A percentile compares a stretch with the other conserved stretches of the same genome.
Evolutionary conservation across 192 early-diverging fungal genomes (phyloP).

Genomic region (Coemansia sp.): DNA sequence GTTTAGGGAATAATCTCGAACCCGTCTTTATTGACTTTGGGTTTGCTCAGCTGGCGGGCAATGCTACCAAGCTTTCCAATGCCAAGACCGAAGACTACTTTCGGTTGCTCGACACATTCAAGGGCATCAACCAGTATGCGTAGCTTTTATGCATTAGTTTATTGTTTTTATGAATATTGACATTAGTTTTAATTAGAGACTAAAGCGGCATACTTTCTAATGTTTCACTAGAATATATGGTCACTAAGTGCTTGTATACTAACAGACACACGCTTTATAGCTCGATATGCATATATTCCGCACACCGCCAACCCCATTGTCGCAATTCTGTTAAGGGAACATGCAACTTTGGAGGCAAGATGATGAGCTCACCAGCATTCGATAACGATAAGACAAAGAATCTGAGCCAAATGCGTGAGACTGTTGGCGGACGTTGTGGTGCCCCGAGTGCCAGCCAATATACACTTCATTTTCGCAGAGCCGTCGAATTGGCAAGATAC

Average conservation of each 20-base stretch:
- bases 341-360: neutral
- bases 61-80: neutral
- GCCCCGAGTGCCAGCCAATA: no score
- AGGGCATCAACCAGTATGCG: neutral
- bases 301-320: neutral
- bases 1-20: neutral
- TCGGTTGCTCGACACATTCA: neutral
- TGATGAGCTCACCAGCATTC: neutral
- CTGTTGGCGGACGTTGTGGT: neutral
- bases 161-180: no score
- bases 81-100: neutral
- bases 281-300: no score
- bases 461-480: no score
- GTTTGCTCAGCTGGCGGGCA: neutral
- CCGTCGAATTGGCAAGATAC: no score
- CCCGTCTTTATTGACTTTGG: conserved; percentile 14
- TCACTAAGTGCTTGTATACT: no score
- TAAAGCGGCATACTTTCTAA: no score
- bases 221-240: no score
- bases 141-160: neutral
- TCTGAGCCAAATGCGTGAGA: neutral
- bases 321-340: neutral
- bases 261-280: no score
- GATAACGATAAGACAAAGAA: neutral
- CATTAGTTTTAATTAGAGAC: no score